Conservation (phyloP, 805 yeast genomes). For the Hanseniaspora taiwanica region DNA sequence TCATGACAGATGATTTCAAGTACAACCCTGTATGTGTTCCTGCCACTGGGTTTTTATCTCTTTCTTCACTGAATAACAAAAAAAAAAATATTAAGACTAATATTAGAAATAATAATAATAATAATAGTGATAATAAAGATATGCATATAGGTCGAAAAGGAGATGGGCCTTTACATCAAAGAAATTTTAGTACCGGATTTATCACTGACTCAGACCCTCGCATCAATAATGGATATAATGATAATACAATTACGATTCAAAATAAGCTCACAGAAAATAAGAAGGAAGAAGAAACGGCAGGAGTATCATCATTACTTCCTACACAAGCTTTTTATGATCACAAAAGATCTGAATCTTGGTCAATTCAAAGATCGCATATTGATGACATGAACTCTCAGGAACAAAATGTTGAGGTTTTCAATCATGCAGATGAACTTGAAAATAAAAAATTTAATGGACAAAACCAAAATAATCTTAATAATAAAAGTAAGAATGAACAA, state of each 20-base stretch:
- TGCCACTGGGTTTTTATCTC: constrained; percentile 17
- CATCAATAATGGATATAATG: too few species aligned
- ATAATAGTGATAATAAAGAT: background rate
- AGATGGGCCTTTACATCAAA: background rate
- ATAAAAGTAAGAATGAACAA: too few species aligned
- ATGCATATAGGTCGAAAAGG: background rate
- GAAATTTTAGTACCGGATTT: constrained; percentile 1
- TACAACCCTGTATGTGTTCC: constrained; percentile 20
- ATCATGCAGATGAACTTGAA: background rate
- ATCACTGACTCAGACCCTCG: background rate
- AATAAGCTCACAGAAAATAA: too few species aligned
- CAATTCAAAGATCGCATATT: background rate
- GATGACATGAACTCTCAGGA: background rate
- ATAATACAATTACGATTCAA: too few species aligned
- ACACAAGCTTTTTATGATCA: too few species aligned
- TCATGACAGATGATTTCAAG: too few species aligned
- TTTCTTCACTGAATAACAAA: too few species aligned
- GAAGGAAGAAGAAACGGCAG: too few species aligned
- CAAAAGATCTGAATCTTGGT: constrained; percentile 5
- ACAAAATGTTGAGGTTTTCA: background rate
- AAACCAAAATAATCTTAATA: too few species aligned
- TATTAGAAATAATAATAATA: too few species aligned
- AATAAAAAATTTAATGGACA: background rate
- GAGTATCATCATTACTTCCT: too few species aligned
- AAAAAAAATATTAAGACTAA: too few species aligned